Conservation (phyloP, 2,329 filamentous ascomycete genomes). For the Thermothelomyces thermophilus region DNA sequence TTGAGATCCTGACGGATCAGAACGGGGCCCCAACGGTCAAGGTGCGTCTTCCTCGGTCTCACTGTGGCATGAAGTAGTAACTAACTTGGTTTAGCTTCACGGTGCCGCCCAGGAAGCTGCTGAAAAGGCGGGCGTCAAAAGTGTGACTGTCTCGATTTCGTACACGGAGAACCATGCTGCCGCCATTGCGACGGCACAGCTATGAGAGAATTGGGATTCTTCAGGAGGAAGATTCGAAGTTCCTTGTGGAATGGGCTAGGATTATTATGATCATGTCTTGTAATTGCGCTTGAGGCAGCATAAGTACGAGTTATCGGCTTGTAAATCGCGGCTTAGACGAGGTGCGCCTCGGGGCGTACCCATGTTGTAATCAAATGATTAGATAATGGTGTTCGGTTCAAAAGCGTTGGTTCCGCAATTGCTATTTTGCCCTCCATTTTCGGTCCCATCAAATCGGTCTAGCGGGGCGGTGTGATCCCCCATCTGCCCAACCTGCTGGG, state of each 20-base stretch:
- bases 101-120: slow-evolving; percentile 78
- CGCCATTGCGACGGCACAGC: slow-evolving; percentile 80
- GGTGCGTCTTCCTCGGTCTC: slow-evolving; percentile 43
- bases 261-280: slow-evolving; percentile 5
- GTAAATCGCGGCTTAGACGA: neutral
- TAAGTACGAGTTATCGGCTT: neutral
- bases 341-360: neutral
- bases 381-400: neutral
- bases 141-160: slow-evolving; percentile 87
- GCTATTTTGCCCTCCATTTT: neutral
- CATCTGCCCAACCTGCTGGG: neutral
- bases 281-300: neutral
- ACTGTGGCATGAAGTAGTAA: too few relatives aligned
- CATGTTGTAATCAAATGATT: slow-evolving; percentile 1
- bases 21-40: slow-evolving; percentile 76
- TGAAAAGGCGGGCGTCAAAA: slow-evolving; percentile 79
- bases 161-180: slow-evolving; percentile 93
- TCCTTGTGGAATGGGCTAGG: neutral
- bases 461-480: too few relatives aligned
- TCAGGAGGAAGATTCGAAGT: neutral
- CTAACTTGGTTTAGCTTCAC: slow-evolving; percentile 56
- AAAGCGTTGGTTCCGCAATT: neutral
- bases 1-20: slow-evolving; percentile 80
- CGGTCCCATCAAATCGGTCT: too few relatives aligned
- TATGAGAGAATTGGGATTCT: slow-evolving; percentile 31